Evolutionary conservation across 495 filamentous ascomycete species (phyloP), one percentile per base, ranked within the genome.

Genomic region (Glarea lozoyensis): DNA sequence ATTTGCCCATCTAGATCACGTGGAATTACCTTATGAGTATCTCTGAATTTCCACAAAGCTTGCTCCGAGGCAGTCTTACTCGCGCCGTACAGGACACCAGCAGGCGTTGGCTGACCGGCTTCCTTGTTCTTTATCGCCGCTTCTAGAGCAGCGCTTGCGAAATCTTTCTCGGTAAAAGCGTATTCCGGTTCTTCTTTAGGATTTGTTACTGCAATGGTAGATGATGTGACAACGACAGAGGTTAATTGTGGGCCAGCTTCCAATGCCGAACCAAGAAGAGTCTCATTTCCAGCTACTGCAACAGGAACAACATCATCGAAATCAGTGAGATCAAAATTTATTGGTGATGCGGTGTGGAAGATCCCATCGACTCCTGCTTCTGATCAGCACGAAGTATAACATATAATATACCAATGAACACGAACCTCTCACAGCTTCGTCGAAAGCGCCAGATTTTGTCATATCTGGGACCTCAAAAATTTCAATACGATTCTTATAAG

Each of bases 341-440:
- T 41, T 3, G 53, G 53, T 1, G 57, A 60, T 6, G 57, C 57
- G 11, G 55, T 58, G 49, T 60, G 57, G 42, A 57, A 50, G 33
- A 58, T 55, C 9, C 46, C 54, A 43, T 51, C 11, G 17, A 53
- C 51, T 10, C 57, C 57, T 60, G 31, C 13, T 16, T 20, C 13
- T 2, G 24, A 19, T 37, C 21, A 39, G 41, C 10, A 24, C 19
- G 18, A 16, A 24, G 36, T 34, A 7, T 6, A 4, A 16, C 16
- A 1, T 10, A n/a, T 11, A 19, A 27, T 0, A 24, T 19, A 21
- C 12, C 20, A 19, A 16, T 25, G 18, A 7, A 5, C 3, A 45
- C 10, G 15, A 10, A 57, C 57, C 57, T 49, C 56, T 54, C n/a
- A 43, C 55, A 20, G 50, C 52, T 48, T 60, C 57, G 25, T 58